Evolutionary conservation across 2,329 filamentous ascomycete genomes (phyloP).

Genomic region (Delphinella strobiligena): DNA sequence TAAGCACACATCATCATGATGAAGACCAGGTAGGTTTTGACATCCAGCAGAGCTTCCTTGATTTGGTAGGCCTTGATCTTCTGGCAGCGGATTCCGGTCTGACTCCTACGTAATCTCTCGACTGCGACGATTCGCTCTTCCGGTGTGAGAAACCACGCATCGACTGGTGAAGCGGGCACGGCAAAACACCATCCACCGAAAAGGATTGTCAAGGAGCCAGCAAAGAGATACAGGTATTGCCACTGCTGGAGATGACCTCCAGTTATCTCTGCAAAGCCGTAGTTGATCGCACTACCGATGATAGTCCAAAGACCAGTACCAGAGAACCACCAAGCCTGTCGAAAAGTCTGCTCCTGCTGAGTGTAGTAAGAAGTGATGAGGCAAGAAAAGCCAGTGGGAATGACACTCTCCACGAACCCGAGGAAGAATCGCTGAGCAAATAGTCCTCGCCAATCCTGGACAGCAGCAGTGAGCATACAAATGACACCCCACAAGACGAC

Average conservation of each 20-base stretch:
- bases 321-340: constrained; percentile 18
- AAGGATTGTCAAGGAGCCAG: constrained; percentile 20
- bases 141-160: constrained; percentile 21
- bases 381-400: constrained; percentile 46
- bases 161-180: constrained; percentile 24
- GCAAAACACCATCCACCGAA: constrained; percentile 19
- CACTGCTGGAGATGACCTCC: constrained; percentile 27
- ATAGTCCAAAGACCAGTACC: constrained; percentile 18
- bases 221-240: constrained; percentile 20
- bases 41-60: constrained; percentile 15
- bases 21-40: constrained; percentile 15
- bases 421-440: constrained; percentile 45
- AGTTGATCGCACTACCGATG: constrained; percentile 15
- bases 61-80: constrained; percentile 17
- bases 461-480: constrained; percentile 57
- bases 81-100: constrained; percentile 23
- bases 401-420: constrained; percentile 43
- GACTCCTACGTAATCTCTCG: constrained; percentile 23
- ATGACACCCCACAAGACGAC: constrained; percentile 55
- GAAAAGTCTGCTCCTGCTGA: constrained; percentile 26
- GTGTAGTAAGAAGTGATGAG: constrained; percentile 34
- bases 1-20: constrained; percentile 47
- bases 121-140: constrained; percentile 24
- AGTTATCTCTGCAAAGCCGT: constrained; percentile 23
- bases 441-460: constrained; percentile 51